Base-by-base conservation (phyloP, 106 monocot genomes). In the Dioscorea zingiberensis region DNA sequence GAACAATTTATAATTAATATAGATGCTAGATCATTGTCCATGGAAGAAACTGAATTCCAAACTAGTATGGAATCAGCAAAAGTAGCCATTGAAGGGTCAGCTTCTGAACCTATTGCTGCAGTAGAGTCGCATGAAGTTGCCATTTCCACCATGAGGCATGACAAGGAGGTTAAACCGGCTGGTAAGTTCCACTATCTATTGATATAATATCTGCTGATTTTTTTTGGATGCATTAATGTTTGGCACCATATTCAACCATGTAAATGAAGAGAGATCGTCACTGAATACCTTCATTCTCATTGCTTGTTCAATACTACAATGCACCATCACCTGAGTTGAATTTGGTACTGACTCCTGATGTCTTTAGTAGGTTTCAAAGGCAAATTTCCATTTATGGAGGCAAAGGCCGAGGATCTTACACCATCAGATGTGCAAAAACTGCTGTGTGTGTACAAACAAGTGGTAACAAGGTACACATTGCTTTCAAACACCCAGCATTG, bases 31-130 rank as follows among this genome's bases (percentile, higher is more conserved):
- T 81, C 73, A 46, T 54, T 81, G 26, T 81, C 73, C n/a, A 81
- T 81, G 82, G 73, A 81, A 49, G 81, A 77, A 58, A 62, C 12
- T 17, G 81, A 76, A 25, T 81, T 77, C 45, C 21, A 72, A 7
- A 68, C 58, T 8, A 56, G 67, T 47, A 81, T 81, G 76, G 47
- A 64, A 54, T 25, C 66, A 45, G 76, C 81, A 57, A 76, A 24
- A 73, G 69, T 46, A 63, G 69, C 61, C 32, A 58, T 22, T 45
- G 58, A 81, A 59, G 55, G 63, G 23, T 60, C 73, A 21, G 63
- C 44, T 47, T 47, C 23, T 38, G 56, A 44, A 16, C 29, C 48
- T 28, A 47, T 23, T 23, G 56, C 18, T 58, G 45, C n/a, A n/a
- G 24, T 30, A 25, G 49, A 18, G 18, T 21, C 22, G 8, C 17